phyloP scores from a whole-genome alignment of 192 early-diverging fungal genomes.

The Mortierella antarctica region DNA sequence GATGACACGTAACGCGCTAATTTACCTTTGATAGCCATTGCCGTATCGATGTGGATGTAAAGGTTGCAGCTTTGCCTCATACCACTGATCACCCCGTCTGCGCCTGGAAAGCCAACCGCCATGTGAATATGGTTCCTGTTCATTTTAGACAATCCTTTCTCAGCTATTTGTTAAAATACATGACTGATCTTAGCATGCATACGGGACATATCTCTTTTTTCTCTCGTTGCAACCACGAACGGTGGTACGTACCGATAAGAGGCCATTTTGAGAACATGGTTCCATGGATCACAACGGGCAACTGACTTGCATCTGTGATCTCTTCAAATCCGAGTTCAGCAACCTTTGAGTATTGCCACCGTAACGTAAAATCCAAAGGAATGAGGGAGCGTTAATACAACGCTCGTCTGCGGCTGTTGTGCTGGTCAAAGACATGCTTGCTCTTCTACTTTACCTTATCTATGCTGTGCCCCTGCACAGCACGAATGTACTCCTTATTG shows the following conservation, averaged over 20 bases:
- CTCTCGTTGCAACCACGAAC: neutral
- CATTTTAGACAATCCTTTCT: slow-evolving; percentile 80
- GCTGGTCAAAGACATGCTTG: neutral
- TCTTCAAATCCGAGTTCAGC: slow-evolving; percentile 58
- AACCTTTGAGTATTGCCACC: slow-evolving; percentile 23
- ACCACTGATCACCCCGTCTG: slow-evolving; percentile 78
- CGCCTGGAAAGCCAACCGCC: slow-evolving; percentile 75
- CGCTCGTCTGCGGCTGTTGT: neutral
- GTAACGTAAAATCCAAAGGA: neutral
- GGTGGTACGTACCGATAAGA: slow-evolving; percentile 58
- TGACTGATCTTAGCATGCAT: neutral
- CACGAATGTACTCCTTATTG: slow-evolving; percentile 73
- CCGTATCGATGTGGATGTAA: slow-evolving; percentile 84
- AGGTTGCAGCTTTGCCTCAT: slow-evolving; percentile 78
- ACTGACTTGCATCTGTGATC: slow-evolving; percentile 56
- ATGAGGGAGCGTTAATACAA: neutral
- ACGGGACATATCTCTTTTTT: neutral
- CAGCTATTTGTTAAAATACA: slow-evolving; percentile 35
- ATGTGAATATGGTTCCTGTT: slow-evolving; percentile 92
- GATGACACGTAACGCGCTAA: neutral
- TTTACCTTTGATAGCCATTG: slow-evolving; percentile 74
- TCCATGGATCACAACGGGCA: slow-evolving; percentile 75
- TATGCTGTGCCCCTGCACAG: slow-evolving; percentile 89
- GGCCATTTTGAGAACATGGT: slow-evolving; percentile 67
- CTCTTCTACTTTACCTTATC: slow-evolving; percentile 14